These are phyloP conservation scores for Syzygium oleosum DNA, from an alignment of 345 rosid species.

Conservation along the genomic window DNA sequence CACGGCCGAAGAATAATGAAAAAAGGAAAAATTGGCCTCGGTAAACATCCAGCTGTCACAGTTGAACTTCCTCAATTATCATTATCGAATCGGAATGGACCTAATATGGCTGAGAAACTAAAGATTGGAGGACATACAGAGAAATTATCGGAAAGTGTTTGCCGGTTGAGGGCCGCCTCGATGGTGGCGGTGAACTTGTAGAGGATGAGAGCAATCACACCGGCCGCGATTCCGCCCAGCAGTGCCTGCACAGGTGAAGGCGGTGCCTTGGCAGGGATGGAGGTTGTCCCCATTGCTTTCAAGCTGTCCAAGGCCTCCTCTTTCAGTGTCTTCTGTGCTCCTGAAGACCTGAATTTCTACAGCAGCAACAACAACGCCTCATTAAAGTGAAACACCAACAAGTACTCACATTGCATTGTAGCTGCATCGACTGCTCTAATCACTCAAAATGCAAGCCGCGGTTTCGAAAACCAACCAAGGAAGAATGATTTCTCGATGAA, in stretches of 20 bases:
- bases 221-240: constrained; percentile 71
- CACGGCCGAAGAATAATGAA: neutral
- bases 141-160: constrained; percentile 56
- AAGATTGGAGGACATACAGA: constrained; percentile 36
- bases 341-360: constrained; percentile 69
- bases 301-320: constrained; percentile 72
- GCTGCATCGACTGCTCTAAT: neutral
- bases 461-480: neutral
- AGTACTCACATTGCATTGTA: neutral
- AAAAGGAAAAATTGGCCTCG: neutral
- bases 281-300: constrained; percentile 49
- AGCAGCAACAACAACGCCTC: constrained; percentile 6
- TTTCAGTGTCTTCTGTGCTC: constrained; percentile 57
- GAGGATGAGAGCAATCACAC: constrained; percentile 73
- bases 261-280: constrained; percentile 41
- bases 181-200: constrained; percentile 78
- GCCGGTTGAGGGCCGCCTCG: constrained; percentile 74
- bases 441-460: neutral
- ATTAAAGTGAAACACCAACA: neutral
- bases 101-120: neutral
- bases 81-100: neutral
- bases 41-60: neutral
- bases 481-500: neutral
- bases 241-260: constrained; percentile 75
- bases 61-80: neutral